Conservation (phyloP, 148 eudicot genomes). For the Heliamphora exappendiculata region DNA sequence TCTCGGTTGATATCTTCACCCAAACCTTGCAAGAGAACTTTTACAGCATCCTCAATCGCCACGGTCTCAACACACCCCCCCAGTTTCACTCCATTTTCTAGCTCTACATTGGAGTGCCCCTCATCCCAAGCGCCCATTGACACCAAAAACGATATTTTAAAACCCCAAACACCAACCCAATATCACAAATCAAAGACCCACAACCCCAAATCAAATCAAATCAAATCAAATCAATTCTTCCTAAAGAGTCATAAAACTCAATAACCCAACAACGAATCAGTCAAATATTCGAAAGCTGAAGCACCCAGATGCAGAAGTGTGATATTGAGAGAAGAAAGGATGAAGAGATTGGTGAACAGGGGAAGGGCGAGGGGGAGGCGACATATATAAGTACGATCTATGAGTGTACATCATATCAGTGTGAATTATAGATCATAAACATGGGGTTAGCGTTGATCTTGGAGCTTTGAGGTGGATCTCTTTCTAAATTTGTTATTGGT, state of each 20-base stretch:
- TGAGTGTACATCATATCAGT: not conserved
- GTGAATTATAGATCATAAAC: not conserved
- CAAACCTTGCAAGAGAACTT: slow-evolving; percentile 67
- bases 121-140: slow-evolving; percentile 90
- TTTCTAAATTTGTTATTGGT: not conserved
- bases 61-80: slow-evolving; percentile 26
- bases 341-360: not conserved
- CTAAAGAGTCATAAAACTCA: not conserved
- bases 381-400: not conserved
- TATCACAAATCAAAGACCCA: not conserved
- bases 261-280: not conserved
- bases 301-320: not conserved
- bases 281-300: not conserved
- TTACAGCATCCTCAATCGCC: slow-evolving; percentile 75
- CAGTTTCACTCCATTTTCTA: slow-evolving; percentile 30
- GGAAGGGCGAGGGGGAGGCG: not conserved
- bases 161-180: not conserved
- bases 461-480: not conserved
- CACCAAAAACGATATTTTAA: not conserved
- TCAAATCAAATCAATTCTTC: not conserved
- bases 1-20: slow-evolving; percentile 61
- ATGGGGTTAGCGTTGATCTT: slow-evolving; percentile 4
- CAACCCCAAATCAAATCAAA: not conserved
- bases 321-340: not conserved
- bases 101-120: slow-evolving; percentile 45